Conservation (phyloP, 225 moss, liverwort and hornwort genomes). For the Takakia lepidozioides region DNA sequence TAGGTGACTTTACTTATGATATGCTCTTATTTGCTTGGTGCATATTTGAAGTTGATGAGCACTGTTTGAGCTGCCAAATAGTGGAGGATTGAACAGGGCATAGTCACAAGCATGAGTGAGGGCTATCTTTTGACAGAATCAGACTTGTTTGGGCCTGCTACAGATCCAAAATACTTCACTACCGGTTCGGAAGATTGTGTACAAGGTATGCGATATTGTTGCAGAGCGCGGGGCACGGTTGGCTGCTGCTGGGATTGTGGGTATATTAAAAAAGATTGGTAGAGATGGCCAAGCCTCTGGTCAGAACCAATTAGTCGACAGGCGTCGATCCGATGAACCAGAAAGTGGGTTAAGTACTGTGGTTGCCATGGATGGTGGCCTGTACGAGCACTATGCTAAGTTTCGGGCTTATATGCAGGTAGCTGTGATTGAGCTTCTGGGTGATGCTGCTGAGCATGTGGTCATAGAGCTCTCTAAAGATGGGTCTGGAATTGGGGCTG, state of each 20-base stretch:
- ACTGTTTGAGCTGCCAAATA: too few relatives aligned
- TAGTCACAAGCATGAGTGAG: too few relatives aligned
- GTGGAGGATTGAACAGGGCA: too few relatives aligned
- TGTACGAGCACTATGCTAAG: slow-evolving; percentile 75
- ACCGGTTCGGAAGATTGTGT: slow-evolving; percentile 66
- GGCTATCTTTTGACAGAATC: too few relatives aligned
- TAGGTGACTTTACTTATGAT: too few relatives aligned
- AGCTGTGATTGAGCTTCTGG: slow-evolving; percentile 65
- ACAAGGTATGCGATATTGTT: slow-evolving; percentile 74
- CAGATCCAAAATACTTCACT: slow-evolving; percentile 68
- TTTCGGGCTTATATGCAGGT: slow-evolving; percentile 71
- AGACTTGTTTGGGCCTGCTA: slow-evolving; percentile 9
- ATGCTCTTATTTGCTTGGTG: not conserved
- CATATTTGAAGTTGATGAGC: not conserved
- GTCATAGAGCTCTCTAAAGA: slow-evolving; percentile 79
- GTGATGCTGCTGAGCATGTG: slow-evolving; percentile 60
- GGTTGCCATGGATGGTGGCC: slow-evolving; percentile 86
- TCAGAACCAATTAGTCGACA: slow-evolving; percentile 21
- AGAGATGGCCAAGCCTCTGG: slow-evolving; percentile 27
- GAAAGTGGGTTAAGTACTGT: slow-evolving; percentile 51
- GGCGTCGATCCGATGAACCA: slow-evolving; percentile 7
- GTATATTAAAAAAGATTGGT: slow-evolving; percentile 71
- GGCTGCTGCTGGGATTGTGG: slow-evolving; percentile 82
- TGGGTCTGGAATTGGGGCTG: slow-evolving; percentile 87
- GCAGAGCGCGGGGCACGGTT: slow-evolving; percentile 79